Base-by-base conservation (phyloP, 1,139 yeast species). In the Blastobotrys persicus region DNA sequence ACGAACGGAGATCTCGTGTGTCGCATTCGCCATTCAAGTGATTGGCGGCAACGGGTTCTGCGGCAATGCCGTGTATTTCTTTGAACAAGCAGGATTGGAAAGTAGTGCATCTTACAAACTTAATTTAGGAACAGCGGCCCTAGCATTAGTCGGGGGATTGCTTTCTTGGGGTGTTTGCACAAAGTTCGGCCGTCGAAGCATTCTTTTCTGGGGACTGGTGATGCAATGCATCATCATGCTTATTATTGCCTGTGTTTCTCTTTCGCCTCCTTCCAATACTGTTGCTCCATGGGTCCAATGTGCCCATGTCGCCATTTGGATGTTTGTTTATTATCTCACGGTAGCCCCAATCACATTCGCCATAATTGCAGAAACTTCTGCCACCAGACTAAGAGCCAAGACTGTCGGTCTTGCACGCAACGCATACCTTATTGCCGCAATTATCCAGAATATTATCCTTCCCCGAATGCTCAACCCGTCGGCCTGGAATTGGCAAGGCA, bases 391-490 rank as follows among this genome's bases (percentile, higher is more conserved):
- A 54, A 73, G 83, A 64, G 70, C 78, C 19, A 78, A 79, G 61
- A 72, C 83, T 3, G 74, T 80, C 48, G 74, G 75, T 55, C 61
- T 79, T 53, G 77, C 83, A 2, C 72, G 82, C 66, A 73, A 73
- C 59, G 59, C 72, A 41, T 77, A 76, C 67, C 71, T 72, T 54
- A 38, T 74, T 44, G 66, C 73, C 35, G 75, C 74, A 43, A 72
- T 78, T 53, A 65, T 76, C 42, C 68, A 20, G 16, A 34, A 20
- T n/a, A 18, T 42, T n/a, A 64, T 76, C 40, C 71, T 72, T 49
- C 83, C 85, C 18, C 74, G 77, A 59, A 74, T 79, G 81, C 69
- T 80, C 60, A 78, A 78, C 62, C 77, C 81, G 2, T 70, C 75
- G 12, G 77, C 76, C 3, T 76, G 80, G 75, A 72, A 76, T 57